Conservation (phyloP, 495 filamentous ascomycete genomes). For the Podospora didyma region DNA sequence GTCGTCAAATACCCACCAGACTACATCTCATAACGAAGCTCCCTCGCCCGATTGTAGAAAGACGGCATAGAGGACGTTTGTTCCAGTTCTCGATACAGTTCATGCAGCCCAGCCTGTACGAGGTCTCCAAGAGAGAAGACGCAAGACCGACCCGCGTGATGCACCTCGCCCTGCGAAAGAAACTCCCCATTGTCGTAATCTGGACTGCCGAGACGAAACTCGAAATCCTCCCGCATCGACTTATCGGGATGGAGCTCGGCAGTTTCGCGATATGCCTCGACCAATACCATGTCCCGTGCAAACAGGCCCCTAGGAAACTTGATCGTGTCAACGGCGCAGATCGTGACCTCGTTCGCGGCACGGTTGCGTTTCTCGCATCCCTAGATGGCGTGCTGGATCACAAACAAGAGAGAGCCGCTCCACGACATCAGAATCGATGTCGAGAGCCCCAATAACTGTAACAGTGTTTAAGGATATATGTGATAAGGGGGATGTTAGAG, state of each 20-base stretch:
- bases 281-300: neutral
- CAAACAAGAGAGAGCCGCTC: neutral
- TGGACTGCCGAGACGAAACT: neutral
- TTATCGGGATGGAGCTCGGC: neutral
- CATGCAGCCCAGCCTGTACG: neutral
- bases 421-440: neutral
- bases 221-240: neutral
- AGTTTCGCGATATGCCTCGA: neutral
- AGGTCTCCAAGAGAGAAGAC: neutral
- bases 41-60: neutral
- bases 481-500: too few relatives aligned
- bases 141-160: neutral
- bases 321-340: neutral
- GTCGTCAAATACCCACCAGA: neutral
- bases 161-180: neutral
- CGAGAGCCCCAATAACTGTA: too few relatives aligned
- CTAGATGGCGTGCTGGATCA: neutral
- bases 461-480: too few relatives aligned
- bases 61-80: neutral
- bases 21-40: neutral
- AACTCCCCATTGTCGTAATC: neutral
- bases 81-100: neutral
- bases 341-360: neutral
- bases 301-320: neutral
- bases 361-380: neutral